Conservation (phyloP, 129 eudicot genomes). For the Kitagawia praeruptora region DNA sequence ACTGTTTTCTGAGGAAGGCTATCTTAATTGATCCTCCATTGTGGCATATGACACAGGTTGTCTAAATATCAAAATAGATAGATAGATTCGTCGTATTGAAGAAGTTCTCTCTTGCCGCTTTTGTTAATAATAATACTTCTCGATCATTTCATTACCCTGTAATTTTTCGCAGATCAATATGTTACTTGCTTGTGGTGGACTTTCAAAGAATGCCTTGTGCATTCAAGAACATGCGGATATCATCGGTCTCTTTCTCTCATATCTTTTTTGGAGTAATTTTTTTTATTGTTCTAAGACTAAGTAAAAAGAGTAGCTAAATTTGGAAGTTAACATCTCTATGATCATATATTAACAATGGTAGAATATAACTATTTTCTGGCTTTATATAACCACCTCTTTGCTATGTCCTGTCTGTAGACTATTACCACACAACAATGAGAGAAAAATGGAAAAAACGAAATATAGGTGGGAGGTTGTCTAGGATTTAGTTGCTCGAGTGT, state of each 20-base stretch:
- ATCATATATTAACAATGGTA: neutral
- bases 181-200: constrained; percentile 96
- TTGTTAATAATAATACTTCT: neutral
- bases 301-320: no score
- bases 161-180: constrained; percentile 62
- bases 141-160: constrained; percentile 1
- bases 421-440: neutral
- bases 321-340: neutral
- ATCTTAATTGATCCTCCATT: neutral
- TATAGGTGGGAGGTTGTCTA: neutral
- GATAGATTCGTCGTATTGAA: neutral
- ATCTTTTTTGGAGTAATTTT: neutral
- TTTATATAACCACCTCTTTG: neutral
- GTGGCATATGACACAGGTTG: neutral
- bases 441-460: neutral
- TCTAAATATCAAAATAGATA: neutral
- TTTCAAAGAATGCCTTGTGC: constrained; percentile 73
- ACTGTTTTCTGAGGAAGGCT: neutral
- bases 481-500: neutral
- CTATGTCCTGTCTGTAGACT: neutral
- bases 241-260: constrained; percentile 36
- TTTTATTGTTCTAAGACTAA: neutral
- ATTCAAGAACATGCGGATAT: constrained; percentile 99
- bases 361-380: neutral
- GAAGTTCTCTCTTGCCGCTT: neutral